Base-by-base conservation (phyloP, 805 yeast genomes). In the Spathaspora arborariae region DNA sequence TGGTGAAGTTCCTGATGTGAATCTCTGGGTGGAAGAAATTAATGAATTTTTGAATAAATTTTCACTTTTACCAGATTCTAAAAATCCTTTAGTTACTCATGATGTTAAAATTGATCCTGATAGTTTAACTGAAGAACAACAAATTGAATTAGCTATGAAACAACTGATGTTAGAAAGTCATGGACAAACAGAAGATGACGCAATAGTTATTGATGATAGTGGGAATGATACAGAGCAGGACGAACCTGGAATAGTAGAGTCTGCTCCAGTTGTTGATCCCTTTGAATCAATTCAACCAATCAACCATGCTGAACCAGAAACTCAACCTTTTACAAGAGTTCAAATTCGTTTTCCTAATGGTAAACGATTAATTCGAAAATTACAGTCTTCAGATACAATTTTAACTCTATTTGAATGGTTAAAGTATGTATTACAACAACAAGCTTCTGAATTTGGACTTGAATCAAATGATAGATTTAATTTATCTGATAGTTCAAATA, bases 331-430 rank as follows among this genome's bases (percentile, higher is more conserved):
- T 5, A 88, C 97, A 0, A 74, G 97, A 56, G 78, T 94, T 20
- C 98, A 94, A 65, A 77, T 94, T n/a, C 75, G 97, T 49, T 78
- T 88, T 22, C 94, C 91, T 15, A 88, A 84, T 56, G 97, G 98
- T n/a, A 77, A 82, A 41, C 74, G 97, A 48, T 67, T 84, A 10
- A 84, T 92, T 9, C 84, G 88, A 49, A 78, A 88, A 48, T 86
- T 92, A 55, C 65, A 67, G 7, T 57, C 77, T 9, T 22, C 46
- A 3, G 96, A 87, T 52, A 69, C 75, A 2, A 88, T 94, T 0
- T 48, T 70, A 2, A 63, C 60, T 1, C 62, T 94, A 1, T 94
- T 78, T 62, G 84, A 81, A 55, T 80, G 79, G 59, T 78, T 85
- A 20, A 92, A 92, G 63, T 69, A 68, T 34, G 76, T 78, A 7